Evolutionary conservation across 2,329 filamentous ascomycete genomes (phyloP), one percentile per base, ranked within the genome.

Genomic region (Akanthomyces lecanii): DNA sequence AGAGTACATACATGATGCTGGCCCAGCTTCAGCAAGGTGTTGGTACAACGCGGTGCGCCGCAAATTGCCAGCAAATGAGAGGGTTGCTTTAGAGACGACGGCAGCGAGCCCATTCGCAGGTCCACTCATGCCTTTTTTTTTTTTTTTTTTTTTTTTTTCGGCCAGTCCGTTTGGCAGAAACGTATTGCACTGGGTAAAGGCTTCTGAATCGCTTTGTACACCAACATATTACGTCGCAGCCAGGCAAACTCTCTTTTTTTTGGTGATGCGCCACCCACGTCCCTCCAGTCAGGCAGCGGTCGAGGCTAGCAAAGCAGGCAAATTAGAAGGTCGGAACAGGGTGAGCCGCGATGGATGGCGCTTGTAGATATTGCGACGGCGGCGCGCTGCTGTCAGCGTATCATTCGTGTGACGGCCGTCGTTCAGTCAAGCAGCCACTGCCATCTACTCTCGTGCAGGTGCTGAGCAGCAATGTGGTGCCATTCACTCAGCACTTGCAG

Each of bases 361-460:
- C 50, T 53, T 53, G 50, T 53, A 53, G 11, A 14, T 50, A 30
- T 53, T 53, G 50, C 50, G 50, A 53, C 50, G 50, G 50, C 50
- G 10, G 50, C 50, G 30, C 28, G 28, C 18, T 38, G 16, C 28
- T 53, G 50, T 53, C 50, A 53, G 50, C 36, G 50, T 53, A 53
- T 36, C 50, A 53, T 53, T 21, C 30, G 50, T 53, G 28, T 53
- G 4, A 53, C 50, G 18, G 18, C 50, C 50, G 50, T 53, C 50
- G 50, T 53, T 53, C 50, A 53, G 23, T 6, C 12, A 25, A 30
- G 28, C 11, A 18, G 47, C 47, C 7, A 28, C 5, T 38, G 6
- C 10, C 33, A 36, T 30, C 21, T 2, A 38, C 50, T 38, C 30
- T 28, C 50, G 28, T 30, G 50, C 18, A 53, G 16, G 28, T 30